These are phyloP conservation scores for Fusarium marasasianum DNA, from an alignment of 2,329 filamentous ascomycete species.

Conservation along the genomic window DNA sequence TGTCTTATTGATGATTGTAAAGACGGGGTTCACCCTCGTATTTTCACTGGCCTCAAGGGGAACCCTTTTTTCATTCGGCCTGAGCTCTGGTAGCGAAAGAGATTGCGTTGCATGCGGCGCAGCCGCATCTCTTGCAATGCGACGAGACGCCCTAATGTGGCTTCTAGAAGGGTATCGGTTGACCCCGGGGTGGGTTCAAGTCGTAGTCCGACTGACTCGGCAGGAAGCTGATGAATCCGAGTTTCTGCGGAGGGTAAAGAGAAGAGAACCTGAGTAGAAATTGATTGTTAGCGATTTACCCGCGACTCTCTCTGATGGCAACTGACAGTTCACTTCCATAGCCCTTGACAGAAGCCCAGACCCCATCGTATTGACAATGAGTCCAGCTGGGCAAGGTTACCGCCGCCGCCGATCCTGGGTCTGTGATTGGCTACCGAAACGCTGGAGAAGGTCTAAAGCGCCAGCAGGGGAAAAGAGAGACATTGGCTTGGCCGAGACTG, in stretches of 20 bases:
- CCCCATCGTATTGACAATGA: background rate
- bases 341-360: constrained; percentile 11
- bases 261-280: background rate
- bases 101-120: constrained; percentile 40
- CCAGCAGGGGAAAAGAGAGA: constrained; percentile 34
- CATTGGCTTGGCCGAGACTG: constrained; percentile 29
- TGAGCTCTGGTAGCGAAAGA: constrained; percentile 16
- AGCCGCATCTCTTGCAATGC: constrained; percentile 23
- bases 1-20: constrained; percentile 1
- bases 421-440: constrained; percentile 48
- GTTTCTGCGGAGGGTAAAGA: background rate
- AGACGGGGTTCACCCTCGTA: constrained; percentile 3
- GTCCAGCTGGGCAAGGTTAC: constrained; percentile 46
- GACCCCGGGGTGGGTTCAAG: background rate
- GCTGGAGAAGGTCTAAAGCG: constrained; percentile 38
- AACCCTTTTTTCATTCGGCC: background rate
- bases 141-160: constrained; percentile 2
- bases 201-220: background rate
- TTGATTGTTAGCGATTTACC: background rate
- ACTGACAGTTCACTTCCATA: background rate
- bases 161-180: constrained; percentile 37
- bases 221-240: background rate
- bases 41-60: background rate
- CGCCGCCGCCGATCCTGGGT: constrained; percentile 24
- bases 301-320: background rate